Conservation (phyloP, 164 flowering plant species). For the Vitis rotundifolia region DNA sequence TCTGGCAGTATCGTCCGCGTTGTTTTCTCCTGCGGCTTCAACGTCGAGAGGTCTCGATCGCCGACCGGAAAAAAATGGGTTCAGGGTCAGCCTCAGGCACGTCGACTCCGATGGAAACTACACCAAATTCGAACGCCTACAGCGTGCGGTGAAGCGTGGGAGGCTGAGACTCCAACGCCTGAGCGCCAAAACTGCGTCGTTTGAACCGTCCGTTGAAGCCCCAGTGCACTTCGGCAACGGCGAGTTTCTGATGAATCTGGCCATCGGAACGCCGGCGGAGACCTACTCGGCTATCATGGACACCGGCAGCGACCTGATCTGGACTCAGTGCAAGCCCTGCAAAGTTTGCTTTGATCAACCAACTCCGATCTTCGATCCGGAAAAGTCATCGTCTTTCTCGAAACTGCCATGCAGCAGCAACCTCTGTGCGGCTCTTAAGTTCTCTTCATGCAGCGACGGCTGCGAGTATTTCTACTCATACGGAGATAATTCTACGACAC, state of each 20-base stretch:
- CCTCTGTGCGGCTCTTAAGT: slow-evolving; percentile 55
- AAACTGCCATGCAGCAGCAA: slow-evolving; percentile 49
- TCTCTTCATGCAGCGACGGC: slow-evolving; percentile 40
- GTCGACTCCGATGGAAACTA: slow-evolving; percentile 58
- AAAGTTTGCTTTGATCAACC: slow-evolving; percentile 53
- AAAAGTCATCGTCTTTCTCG: slow-evolving; percentile 59
- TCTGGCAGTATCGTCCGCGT: background rate
- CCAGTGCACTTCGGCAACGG: slow-evolving; percentile 53
- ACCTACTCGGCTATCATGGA: slow-evolving; percentile 65
- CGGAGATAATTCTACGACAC: slow-evolving; percentile 74
- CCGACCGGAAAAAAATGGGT: slow-evolving; percentile 23
- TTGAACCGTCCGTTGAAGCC: slow-evolving; percentile 16
- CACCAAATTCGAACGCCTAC: slow-evolving; percentile 54
- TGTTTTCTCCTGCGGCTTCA: slow-evolving; percentile 8
- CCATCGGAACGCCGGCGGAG: slow-evolving; percentile 73
- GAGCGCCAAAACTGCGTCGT: slow-evolving; percentile 15
- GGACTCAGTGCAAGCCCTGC: slow-evolving; percentile 93
- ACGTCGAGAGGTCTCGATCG: slow-evolving; percentile 8
- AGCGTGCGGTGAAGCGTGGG: slow-evolving; percentile 59
- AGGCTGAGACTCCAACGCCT: slow-evolving; percentile 43
- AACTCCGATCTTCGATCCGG: slow-evolving; percentile 71
- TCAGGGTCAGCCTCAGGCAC: slow-evolving; percentile 48
- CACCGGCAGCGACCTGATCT: slow-evolving; percentile 88
- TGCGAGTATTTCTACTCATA: slow-evolving; percentile 75
- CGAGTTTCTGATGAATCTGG: slow-evolving; percentile 63